These are phyloP conservation scores for Solanum lignicaule DNA, from an alignment of 257 asterid genomes.

Conservation along the genomic window DNA sequence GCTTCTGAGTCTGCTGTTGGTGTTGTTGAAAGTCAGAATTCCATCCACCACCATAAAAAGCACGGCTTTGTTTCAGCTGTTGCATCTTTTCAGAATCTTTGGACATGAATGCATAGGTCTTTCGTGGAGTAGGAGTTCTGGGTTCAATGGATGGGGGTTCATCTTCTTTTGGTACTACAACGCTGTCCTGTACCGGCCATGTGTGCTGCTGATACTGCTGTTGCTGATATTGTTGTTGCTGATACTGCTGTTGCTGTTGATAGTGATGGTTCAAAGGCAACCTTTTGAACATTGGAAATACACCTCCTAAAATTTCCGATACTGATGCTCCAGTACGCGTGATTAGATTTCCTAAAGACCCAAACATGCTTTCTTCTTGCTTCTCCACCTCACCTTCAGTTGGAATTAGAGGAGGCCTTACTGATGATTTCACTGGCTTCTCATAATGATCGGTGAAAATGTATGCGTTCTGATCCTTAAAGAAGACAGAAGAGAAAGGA, in stretches of 20 bases:
- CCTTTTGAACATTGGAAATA: constrained; percentile 55
- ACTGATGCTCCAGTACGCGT: constrained; percentile 58
- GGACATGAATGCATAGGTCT: constrained; percentile 88
- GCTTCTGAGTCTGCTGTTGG: constrained; percentile 44
- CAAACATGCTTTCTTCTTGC: constrained; percentile 61
- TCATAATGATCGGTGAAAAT: constrained; percentile 24
- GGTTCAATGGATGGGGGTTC: constrained; percentile 70
- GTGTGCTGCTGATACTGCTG: constrained; percentile 36
- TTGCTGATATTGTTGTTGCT: constrained; percentile 12
- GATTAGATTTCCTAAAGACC: constrained; percentile 46
- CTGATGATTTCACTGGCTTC: constrained; percentile 45
- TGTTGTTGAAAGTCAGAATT: constrained; percentile 41
- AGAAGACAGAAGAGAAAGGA: background rate
- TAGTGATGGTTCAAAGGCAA: constrained; percentile 24
- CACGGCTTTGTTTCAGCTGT: constrained; percentile 69
- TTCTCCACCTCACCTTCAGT: constrained; percentile 64
- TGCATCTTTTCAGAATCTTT: constrained; percentile 83
- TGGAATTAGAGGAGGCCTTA: constrained; percentile 64
- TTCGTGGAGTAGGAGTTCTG: constrained; percentile 76
- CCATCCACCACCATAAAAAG: constrained; percentile 67
- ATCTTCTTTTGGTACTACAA: constrained; percentile 60
- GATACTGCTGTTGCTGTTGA: constrained; percentile 15
- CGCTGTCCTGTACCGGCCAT: constrained; percentile 87
- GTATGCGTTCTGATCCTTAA: constrained; percentile 33
- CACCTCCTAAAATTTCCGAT: constrained; percentile 52